Percentiles rank a stretch among this genome's conserved stretches.
Conservation (phyloP, 2,329 filamentous ascomycete species). For the Plectosphaerella cucumerina region DNA sequence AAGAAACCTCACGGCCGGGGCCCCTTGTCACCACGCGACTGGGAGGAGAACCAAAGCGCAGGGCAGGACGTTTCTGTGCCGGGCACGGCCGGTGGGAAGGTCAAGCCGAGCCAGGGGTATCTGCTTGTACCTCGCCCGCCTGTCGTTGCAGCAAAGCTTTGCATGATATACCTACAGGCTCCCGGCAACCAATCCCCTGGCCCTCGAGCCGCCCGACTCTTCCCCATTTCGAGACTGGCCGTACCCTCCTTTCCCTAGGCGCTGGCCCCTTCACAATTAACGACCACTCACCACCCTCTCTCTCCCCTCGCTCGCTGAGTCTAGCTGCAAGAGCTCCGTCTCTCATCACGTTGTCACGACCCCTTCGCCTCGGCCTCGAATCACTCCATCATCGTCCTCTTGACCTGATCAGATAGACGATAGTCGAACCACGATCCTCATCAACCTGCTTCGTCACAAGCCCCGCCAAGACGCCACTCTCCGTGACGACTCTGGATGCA, state of each 20-base stretch:
- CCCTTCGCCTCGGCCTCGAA: constrained; percentile 4
- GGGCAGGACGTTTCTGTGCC: constrained; percentile 1
- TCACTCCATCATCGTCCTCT: not conserved
- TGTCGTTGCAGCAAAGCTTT: constrained; percentile 10
- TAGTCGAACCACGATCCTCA: not conserved
- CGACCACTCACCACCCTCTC: constrained; percentile 18
- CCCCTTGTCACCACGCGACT: not conserved
- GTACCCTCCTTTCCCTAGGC: constrained; percentile 17
- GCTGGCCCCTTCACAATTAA: constrained; percentile 18
- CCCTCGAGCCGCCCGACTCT: constrained; percentile 2
- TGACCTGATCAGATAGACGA: not conserved
- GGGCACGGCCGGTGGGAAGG: constrained; percentile 1
- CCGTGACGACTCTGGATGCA: not conserved
- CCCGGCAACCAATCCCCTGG: constrained; percentile 10
- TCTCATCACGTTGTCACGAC: constrained; percentile 10
- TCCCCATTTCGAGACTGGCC: constrained; percentile 2
- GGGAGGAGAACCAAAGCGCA: constrained; percentile 3
- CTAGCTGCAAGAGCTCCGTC: constrained; percentile 12
- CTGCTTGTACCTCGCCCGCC: too few relatives aligned
- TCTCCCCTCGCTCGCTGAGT: constrained; percentile 9
- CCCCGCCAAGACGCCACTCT: not conserved
- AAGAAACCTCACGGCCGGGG: not conserved
- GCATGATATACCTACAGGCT: constrained; percentile 15
- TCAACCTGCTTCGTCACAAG: not conserved
- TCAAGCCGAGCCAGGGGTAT: not conserved